phyloP scores from a whole-genome alignment of 139 green algal species.

The Chlorella sorokiniana region DNA sequence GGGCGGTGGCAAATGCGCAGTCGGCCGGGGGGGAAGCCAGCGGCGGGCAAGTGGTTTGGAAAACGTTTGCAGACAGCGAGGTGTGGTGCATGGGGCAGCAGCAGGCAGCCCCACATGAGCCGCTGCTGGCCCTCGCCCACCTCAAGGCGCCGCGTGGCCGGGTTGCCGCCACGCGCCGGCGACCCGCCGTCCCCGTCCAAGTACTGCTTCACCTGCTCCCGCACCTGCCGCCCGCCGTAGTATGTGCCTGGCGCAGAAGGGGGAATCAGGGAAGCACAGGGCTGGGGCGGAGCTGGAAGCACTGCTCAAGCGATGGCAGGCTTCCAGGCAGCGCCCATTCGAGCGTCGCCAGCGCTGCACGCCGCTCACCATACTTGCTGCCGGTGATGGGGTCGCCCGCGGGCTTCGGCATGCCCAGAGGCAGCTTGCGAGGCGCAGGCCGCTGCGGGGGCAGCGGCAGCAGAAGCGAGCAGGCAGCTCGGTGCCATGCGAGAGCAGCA shows the following conservation, averaged over 20 bases:
- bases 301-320: neutral
- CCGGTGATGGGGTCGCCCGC: constrained; percentile 4
- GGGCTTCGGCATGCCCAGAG: neutral
- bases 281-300: neutral
- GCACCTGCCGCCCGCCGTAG: constrained; percentile 39
- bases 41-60: no score
- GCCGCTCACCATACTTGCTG: constrained; percentile 13
- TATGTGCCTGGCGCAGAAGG: constrained; percentile 28
- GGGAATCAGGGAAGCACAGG: neutral
- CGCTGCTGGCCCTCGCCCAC: neutral
- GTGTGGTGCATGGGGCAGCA: neutral
- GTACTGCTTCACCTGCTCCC: constrained; percentile 35
- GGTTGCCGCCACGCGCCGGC: neutral
- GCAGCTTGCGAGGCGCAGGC: constrained; percentile 16
- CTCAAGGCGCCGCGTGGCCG: constrained; percentile 2
- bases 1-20: no score
- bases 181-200: constrained; percentile 10
- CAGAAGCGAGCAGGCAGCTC: neutral
- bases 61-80: neutral
- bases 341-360: neutral
- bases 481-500: neutral
- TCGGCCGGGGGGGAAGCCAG: no score
- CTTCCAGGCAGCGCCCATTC: no score
- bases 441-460: neutral
- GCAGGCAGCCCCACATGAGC: neutral